Percentiles rank a stretch among this genome's conserved stretches.
phyloP scores from a whole-genome alignment of 768 basidiomycete genomes.

The Coprinellus aureogranulatus region DNA sequence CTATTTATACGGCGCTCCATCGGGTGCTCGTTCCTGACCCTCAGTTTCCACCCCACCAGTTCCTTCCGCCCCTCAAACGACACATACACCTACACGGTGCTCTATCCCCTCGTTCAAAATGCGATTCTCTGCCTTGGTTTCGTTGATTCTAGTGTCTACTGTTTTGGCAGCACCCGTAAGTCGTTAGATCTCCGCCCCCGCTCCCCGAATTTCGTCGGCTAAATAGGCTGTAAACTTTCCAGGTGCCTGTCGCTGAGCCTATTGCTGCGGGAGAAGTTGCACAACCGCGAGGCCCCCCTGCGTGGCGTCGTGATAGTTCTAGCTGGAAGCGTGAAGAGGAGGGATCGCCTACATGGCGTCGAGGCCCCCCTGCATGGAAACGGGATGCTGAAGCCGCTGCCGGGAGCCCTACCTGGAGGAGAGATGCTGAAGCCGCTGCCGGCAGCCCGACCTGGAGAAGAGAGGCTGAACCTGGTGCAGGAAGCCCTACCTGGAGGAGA shows the following conservation, averaged over 20 bases:
- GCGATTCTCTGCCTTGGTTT: slow-evolving; percentile 33
- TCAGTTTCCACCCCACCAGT: slow-evolving; percentile 18
- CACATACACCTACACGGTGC: too few relatives aligned
- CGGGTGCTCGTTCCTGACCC: slow-evolving; percentile 13
- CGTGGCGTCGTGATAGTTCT: slow-evolving; percentile 13
- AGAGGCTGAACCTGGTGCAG: slow-evolving; percentile 4
- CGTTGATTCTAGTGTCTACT: slow-evolving; percentile 30
- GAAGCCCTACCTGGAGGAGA: slow-evolving; percentile 24
- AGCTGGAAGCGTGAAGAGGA: slow-evolving; percentile 14
- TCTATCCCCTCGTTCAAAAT: slow-evolving; percentile 30
- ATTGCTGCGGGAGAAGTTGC: slow-evolving; percentile 14
- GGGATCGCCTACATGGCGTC: slow-evolving; percentile 13
- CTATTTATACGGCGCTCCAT: slow-evolving; percentile 30
- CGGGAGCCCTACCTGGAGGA: slow-evolving; percentile 8
- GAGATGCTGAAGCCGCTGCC: slow-evolving; percentile 8
- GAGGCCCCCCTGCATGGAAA: slow-evolving; percentile 19
- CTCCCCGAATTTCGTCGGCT: not conserved
- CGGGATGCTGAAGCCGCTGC: slow-evolving; percentile 12
- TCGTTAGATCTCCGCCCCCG: not conserved
- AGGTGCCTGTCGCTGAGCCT: slow-evolving; percentile 19
- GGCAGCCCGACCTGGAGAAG: slow-evolving; percentile 8
- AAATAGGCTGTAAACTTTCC: slow-evolving; percentile 4
- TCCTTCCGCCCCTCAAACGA: slow-evolving; percentile 16
- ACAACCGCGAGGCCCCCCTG: slow-evolving; percentile 8
- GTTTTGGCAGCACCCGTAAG: slow-evolving; percentile 39